These are phyloP conservation scores for Monilinia fructigena DNA, from an alignment of 2,329 filamentous ascomycete genomes.

Conservation along the genomic window DNA sequence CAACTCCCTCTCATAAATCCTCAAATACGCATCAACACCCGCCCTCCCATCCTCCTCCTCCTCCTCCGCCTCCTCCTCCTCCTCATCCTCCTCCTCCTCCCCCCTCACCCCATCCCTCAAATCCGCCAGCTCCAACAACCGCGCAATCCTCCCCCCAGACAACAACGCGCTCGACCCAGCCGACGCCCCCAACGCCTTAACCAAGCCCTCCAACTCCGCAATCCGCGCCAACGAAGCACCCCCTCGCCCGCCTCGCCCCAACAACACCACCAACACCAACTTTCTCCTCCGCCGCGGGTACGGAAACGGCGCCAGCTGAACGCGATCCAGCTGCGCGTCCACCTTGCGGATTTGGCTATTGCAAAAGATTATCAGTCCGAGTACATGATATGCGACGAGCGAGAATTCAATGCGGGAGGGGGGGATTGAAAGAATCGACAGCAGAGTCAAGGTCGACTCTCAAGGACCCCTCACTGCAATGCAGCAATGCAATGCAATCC, in stretches of 20 bases:
- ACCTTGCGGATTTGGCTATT: slow-evolving; percentile 57
- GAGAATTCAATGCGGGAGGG: no score
- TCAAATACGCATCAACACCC: slow-evolving; percentile 39
- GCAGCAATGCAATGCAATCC: no score
- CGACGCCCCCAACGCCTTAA: slow-evolving; percentile 69
- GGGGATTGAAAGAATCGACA: no score
- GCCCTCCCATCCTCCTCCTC: neutral
- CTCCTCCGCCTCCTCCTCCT: slow-evolving; percentile 38
- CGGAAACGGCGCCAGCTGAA: slow-evolving; percentile 50
- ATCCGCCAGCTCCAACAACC: slow-evolving; percentile 61
- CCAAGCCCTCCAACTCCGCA: slow-evolving; percentile 63
- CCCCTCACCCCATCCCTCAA: slow-evolving; percentile 46
- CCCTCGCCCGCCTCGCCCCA: slow-evolving; percentile 31
- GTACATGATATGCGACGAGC: no score
- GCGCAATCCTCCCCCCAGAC: slow-evolving; percentile 57
- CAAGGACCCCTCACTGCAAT: no score
- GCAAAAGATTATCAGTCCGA: neutral
- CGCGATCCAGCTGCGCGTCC: slow-evolving; percentile 64
- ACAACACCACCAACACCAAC: slow-evolving; percentile 30
- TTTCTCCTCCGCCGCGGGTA: slow-evolving; percentile 41
- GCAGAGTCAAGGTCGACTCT: no score
- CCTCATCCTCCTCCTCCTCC: slow-evolving; percentile 41
- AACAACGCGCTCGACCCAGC: slow-evolving; percentile 63
- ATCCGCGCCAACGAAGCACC: slow-evolving; percentile 51
- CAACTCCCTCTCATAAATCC: slow-evolving; percentile 69